Evolutionary conservation across 495 filamentous ascomycete genomes (phyloP).

Genomic region (Podospora tetraspora): DNA sequence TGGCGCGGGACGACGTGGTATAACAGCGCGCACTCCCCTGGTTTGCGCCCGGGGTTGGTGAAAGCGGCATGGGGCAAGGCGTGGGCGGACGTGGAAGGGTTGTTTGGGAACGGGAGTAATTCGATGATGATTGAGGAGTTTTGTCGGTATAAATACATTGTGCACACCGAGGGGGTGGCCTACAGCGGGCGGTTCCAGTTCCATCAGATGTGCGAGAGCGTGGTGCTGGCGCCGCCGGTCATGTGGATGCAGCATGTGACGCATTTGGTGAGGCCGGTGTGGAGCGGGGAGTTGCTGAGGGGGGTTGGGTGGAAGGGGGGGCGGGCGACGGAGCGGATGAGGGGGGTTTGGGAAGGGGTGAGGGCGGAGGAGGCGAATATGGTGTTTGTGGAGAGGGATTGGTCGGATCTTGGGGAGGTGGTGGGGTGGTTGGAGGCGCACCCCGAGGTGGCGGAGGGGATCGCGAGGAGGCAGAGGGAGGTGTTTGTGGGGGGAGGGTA

Average conservation of each 20-base stretch:
- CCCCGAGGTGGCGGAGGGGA: conserved; percentile 40
- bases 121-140: conserved; percentile 26
- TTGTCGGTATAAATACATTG: conserved; percentile 48
- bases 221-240: conserved; percentile 45
- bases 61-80: conserved; percentile 26
- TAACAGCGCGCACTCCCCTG: conserved; percentile 39
- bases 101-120: conserved; percentile 40
- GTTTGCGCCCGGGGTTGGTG: conserved; percentile 43
- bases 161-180: conserved; percentile 58
- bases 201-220: conserved; percentile 46
- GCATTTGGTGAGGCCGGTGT: conserved; percentile 42
- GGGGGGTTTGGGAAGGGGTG: conserved; percentile 36
- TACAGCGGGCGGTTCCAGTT: conserved; percentile 54
- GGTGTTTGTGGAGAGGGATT: conserved; percentile 49
- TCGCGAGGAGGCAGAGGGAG: conserved; percentile 45
- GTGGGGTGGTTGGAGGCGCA: conserved; percentile 42
- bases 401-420: conserved; percentile 45
- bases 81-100: conserved; percentile 49
- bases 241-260: conserved; percentile 48
- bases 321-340: conserved; percentile 20
- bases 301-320: conserved; percentile 8
- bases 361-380: conserved; percentile 42
- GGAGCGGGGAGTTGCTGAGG: conserved; percentile 29
- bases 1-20: conserved; percentile 63
- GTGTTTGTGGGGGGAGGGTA: conserved; percentile 42